These are phyloP conservation scores for Cryptococcus sp. DNA, from an alignment of 1,284 basidiomycete species.

Conservation along the genomic window DNA sequence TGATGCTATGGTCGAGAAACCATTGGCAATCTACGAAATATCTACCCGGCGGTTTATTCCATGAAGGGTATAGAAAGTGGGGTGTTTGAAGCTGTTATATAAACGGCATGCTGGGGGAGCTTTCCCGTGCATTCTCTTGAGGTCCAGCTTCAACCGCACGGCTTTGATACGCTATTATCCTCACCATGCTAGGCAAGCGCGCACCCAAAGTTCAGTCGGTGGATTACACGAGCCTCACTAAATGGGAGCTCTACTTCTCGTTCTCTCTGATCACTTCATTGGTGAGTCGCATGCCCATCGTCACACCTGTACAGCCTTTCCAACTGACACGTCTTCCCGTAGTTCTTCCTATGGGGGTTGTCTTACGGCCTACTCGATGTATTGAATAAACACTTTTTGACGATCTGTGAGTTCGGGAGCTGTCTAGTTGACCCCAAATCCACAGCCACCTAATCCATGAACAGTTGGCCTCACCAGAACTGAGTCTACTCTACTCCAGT, in stretches of 20 bases:
- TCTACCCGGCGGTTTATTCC: no score
- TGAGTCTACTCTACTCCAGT: slow-evolving; percentile 37
- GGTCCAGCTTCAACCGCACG: no score
- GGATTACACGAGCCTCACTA: slow-evolving; percentile 6
- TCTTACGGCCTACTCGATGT: slow-evolving; percentile 37
- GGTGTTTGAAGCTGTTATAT: no score
- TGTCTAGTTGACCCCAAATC: neutral
- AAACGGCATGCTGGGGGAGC: no score
- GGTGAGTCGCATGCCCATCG: neutral
- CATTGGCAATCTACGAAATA: no score
- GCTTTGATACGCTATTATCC: no score
- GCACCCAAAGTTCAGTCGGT: neutral
- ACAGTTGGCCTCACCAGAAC: slow-evolving; percentile 13
- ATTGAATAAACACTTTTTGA: slow-evolving; percentile 24
- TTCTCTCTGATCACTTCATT: slow-evolving; percentile 10
- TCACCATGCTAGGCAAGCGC: no score
- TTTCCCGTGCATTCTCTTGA: no score
- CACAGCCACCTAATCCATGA: slow-evolving; percentile 5
- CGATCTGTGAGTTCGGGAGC: slow-evolving; percentile 1
- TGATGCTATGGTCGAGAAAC: no score
- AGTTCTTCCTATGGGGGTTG: slow-evolving; percentile 13
- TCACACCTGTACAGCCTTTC: neutral
- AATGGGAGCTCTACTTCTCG: slow-evolving; percentile 6
- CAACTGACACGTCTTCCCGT: neutral
- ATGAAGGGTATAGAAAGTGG: no score